A percentile compares a stretch with the other conserved stretches of the same genome.
These are phyloP conservation scores for Exophiala aquamarina DNA, from an alignment of 2,329 filamentous ascomycete species.

Conservation along the genomic window DNA sequence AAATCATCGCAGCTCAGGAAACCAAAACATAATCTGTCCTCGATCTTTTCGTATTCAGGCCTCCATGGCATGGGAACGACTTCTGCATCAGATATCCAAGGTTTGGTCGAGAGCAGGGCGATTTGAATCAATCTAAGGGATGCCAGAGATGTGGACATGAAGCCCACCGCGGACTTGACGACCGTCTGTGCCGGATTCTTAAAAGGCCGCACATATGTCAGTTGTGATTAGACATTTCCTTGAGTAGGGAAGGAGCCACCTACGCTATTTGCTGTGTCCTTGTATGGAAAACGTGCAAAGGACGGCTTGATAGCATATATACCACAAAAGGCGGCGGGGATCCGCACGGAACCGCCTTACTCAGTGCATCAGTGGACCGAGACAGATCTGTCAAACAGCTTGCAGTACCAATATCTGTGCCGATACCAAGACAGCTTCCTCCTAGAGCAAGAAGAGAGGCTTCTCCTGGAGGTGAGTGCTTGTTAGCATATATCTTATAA, in stretches of 20 bases:
- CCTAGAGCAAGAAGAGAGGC: no score
- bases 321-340: slow-evolving; percentile 58
- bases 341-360: slow-evolving; percentile 52
- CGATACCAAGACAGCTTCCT: slow-evolving; percentile 58
- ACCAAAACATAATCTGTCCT: slow-evolving; percentile 51
- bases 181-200: no score
- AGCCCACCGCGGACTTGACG: no score
- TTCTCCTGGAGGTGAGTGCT: no score
- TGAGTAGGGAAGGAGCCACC: slow-evolving; percentile 46
- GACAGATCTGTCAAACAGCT: background rate
- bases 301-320: slow-evolving; percentile 57
- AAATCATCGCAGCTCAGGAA: slow-evolving; percentile 50
- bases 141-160: no score
- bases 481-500: no score
- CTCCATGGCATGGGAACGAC: slow-evolving; percentile 66
- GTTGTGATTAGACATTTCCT: no score
- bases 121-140: no score
- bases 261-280: slow-evolving; percentile 61
- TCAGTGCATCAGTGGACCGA: background rate
- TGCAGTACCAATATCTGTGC: slow-evolving; percentile 52
- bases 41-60: slow-evolving; percentile 42
- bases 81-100: slow-evolving; percentile 66
- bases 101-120: slow-evolving; percentile 58
- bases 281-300: slow-evolving; percentile 52
- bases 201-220: no score